Evolutionary conservation across 1,284 basidiomycete genomes (phyloP), one percentile per base, ranked within the genome.

Genomic region (Apiotrichum gracile): DNA sequence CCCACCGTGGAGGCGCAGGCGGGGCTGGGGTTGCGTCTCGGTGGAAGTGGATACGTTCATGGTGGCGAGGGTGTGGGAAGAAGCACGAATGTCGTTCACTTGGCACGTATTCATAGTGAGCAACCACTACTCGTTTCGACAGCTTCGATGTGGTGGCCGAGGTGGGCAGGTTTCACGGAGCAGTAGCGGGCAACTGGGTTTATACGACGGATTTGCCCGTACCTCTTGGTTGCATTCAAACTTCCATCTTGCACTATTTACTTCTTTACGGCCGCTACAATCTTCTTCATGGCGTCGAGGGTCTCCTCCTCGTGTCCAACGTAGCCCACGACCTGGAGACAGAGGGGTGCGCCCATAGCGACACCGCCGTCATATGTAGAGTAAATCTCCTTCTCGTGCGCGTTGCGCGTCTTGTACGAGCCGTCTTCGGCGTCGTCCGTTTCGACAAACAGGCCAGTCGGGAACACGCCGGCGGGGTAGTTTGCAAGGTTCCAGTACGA

Each of bases 401-500:
- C 84, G 5, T 64, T 51, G 1, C 72, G 64, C n/a, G 72, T 74
- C 31, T 80, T 70, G 67, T 85, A 85, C 5, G 9, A 8, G 19
- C 21, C 24, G n/a, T 7, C 24, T 24, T 59, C 56, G 13, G 45
- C 52, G 43, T 65, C 74, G 58, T 77, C 77, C 14, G 64, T 61
- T 56, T 86, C 84, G 21, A 83, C 83, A 45, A 68, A 78, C 55
- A 64, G 58, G 0, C 82, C 80, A 1, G 84, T 84, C 0, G 88
- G 88, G 57, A 91, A 79, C 5, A 82, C 75, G 17, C 82, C 76
- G 2, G 80, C 78, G 0, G 86, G 78, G 61, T 83, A 87, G 65
- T 89, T 86, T 26, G 87, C 78, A 4, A 78, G 67, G 64, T 88
- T 89, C 79, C 81, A 87, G 40, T 82, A 60, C 64, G 77, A 77